Evolutionary conservation across 352 stramenopile genomes (phyloP).

Genomic region (Lagenidium sp.): DNA sequence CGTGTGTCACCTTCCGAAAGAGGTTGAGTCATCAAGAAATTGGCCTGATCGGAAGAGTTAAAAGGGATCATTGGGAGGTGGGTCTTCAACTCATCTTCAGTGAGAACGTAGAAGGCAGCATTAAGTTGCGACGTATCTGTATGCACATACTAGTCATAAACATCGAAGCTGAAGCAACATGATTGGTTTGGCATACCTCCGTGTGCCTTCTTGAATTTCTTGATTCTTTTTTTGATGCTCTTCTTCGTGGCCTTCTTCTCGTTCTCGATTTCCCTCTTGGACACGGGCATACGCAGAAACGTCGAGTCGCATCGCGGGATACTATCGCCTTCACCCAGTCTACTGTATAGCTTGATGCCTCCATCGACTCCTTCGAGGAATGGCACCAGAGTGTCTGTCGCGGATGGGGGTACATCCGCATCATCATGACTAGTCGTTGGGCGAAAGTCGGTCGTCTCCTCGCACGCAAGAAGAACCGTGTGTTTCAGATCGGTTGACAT

Average conservation of each 20-base stretch:
- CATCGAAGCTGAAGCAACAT: no score
- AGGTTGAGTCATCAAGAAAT: conserved; percentile 35
- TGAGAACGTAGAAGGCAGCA: conserved; percentile 76
- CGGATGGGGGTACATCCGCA: not conserved
- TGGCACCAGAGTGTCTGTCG: conserved; percentile 6
- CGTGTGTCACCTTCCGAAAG: conserved; percentile 21
- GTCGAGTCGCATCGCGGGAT: conserved; percentile 69
- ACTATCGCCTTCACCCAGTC: conserved; percentile 62
- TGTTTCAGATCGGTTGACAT: conserved; percentile 51
- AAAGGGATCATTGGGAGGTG: conserved; percentile 52
- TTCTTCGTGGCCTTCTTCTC: conserved; percentile 74
- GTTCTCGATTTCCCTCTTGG: conserved; percentile 65
- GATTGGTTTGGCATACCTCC: conserved; percentile 15
- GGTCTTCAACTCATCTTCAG: conserved; percentile 37
- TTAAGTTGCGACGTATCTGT: conserved; percentile 35
- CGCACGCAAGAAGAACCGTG: conserved; percentile 60
- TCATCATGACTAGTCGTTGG: conserved; percentile 2
- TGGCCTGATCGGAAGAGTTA: conserved; percentile 18
- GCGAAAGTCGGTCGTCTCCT: conserved; percentile 51
- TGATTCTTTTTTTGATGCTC: conserved; percentile 81
- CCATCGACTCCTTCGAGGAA: conserved; percentile 27
- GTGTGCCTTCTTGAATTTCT: conserved; percentile 76
- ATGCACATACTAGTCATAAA: not conserved
- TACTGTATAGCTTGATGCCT: conserved; percentile 30
- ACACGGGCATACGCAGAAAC: conserved; percentile 59